These are phyloP conservation scores for Inonotus hispidus DNA, from an alignment of 1,284 basidiomycete genomes.

Conservation along the genomic window DNA sequence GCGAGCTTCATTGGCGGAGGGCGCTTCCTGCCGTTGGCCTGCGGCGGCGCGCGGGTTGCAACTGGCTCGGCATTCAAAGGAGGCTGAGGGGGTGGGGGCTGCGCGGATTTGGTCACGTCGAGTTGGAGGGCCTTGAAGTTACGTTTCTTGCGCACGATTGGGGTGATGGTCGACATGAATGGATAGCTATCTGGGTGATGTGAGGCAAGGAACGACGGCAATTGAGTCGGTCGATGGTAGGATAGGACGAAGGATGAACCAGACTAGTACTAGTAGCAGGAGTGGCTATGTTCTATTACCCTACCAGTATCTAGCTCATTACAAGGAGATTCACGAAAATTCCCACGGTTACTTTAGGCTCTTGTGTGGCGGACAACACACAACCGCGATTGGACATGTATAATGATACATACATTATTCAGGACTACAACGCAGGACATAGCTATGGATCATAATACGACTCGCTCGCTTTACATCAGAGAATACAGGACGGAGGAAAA, in stretches of 20 bases:
- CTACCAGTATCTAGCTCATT: neutral
- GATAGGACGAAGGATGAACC: neutral
- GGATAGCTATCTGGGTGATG: neutral
- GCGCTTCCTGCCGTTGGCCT: conserved; percentile 18
- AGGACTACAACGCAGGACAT: neutral
- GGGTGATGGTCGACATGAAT: conserved; percentile 25
- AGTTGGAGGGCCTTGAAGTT: conserved; percentile 76
- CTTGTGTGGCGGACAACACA: neutral
- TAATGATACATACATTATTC: neutral
- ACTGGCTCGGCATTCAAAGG: conserved; percentile 29
- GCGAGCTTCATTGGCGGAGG: conserved; percentile 27
- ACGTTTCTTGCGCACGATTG: conserved; percentile 66
- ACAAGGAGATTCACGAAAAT: neutral
- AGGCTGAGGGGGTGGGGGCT: conserved; percentile 35
- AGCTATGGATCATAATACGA: neutral
- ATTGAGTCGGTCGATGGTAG: neutral
- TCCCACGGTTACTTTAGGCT: conserved; percentile 1
- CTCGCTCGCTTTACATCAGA: neutral
- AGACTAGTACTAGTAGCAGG: too few relatives aligned
- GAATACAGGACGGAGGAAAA: neutral
- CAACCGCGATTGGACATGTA: neutral
- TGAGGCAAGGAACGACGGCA: neutral
- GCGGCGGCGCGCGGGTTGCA: conserved; percentile 20
- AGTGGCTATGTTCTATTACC: neutral
- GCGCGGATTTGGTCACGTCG: conserved; percentile 36